These are phyloP conservation scores for Tilletia indica DNA, from an alignment of 1,284 basidiomycete species.

Conservation along the genomic window DNA sequence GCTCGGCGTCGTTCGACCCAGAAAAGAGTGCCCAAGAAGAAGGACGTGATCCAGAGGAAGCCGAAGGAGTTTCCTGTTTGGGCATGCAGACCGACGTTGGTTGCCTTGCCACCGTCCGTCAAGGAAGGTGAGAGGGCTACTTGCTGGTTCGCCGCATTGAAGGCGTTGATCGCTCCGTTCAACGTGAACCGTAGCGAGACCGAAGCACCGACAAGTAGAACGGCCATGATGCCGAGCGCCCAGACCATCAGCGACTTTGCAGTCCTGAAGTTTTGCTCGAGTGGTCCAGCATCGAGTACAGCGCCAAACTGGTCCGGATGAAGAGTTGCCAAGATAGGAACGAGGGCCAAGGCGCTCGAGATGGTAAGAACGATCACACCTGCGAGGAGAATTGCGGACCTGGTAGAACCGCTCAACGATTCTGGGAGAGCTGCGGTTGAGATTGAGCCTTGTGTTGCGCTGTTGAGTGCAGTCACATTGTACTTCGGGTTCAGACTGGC, in stretches of 20 bases:
- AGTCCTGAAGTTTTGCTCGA: background rate
- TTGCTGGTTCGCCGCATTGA: constrained; percentile 2
- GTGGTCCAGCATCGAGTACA: background rate
- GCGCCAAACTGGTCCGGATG: background rate
- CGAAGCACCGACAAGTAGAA: background rate
- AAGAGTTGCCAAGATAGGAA: background rate
- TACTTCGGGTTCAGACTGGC: background rate
- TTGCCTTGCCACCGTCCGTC: background rate
- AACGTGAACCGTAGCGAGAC: background rate
- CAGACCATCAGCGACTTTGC: background rate
- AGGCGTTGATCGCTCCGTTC: background rate
- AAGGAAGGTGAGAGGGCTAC: background rate
- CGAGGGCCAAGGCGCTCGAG: background rate
- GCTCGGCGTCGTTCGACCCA: constrained; percentile 11
- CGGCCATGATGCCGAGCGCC: background rate
- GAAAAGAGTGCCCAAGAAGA: background rate
- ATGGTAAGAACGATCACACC: background rate
- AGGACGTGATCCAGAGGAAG: constrained; percentile 8
- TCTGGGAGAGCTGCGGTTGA: background rate
- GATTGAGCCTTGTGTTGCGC: background rate
- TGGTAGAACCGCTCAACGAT: background rate
- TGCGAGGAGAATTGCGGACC: background rate
- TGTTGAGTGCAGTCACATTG: background rate
- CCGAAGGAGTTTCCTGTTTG: constrained; percentile 1
- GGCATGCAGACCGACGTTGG: background rate